A percentile compares a stretch with the other conserved stretches of the same genome.
These are phyloP conservation scores for Cicer bijugum DNA, from an alignment of 306 rosid genomes.

Conservation along the genomic window DNA sequence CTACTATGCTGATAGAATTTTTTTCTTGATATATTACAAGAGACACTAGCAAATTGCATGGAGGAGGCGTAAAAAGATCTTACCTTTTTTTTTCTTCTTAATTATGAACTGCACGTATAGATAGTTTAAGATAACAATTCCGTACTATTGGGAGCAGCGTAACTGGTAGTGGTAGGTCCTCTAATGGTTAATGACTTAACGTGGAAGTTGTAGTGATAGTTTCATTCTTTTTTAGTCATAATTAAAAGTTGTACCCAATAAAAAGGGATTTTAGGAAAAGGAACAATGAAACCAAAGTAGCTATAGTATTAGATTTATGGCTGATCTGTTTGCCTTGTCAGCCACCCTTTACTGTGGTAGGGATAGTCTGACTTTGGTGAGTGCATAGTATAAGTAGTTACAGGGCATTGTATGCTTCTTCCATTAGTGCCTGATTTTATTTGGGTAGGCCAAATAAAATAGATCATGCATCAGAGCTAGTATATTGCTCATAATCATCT, in stretches of 20 bases:
- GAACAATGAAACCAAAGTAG: background rate
- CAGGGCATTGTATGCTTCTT: slow-evolving; percentile 9
- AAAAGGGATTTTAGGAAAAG: background rate
- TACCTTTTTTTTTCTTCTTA: background rate
- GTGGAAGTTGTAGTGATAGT: background rate
- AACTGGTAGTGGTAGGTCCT: background rate
- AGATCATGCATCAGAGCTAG: slow-evolving; percentile 4
- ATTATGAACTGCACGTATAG: slow-evolving; percentile 3
- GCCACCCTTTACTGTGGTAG: slow-evolving; percentile 9
- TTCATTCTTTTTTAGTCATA: background rate
- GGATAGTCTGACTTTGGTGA: background rate
- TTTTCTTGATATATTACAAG: slow-evolving; percentile 15
- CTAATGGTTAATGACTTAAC: background rate
- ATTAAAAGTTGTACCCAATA: background rate
- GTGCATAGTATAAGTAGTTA: background rate
- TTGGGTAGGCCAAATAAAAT: slow-evolving; percentile 39
- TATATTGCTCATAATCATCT: slow-evolving; percentile 32
- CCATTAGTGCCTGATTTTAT: slow-evolving; percentile 11
- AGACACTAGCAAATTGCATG: slow-evolving; percentile 11
- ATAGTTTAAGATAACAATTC: background rate
- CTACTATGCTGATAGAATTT: slow-evolving; percentile 1
- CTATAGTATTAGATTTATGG: slow-evolving; percentile 14
- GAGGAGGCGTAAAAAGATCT: background rate
- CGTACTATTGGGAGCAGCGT: background rate
- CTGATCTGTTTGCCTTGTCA: slow-evolving; percentile 12